Evolutionary conservation across 2,329 filamentous ascomycete genomes (phyloP), one percentile per base, ranked within the genome.

Genomic region (Rhinocladiella mackenziei): DNA sequence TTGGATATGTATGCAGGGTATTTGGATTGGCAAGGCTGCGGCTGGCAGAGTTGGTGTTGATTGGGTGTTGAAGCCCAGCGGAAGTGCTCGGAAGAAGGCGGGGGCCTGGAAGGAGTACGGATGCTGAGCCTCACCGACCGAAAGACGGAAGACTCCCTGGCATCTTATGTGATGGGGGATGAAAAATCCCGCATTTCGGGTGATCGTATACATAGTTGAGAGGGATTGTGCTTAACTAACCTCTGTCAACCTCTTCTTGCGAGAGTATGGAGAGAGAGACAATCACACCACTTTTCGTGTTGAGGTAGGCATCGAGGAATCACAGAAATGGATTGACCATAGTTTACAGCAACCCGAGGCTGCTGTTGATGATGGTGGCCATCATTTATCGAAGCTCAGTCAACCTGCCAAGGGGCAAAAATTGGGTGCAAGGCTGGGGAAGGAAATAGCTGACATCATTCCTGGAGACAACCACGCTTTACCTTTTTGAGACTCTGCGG

Each of bases 61-160:
- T 17, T 13, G 15, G 5, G 4, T 35, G 17, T 10, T 23, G 29
- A 18, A 34, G 15, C 17, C 28, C 23, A 38, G 22, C 48, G 48
- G 48, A 51, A 37, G 40, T 36, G 38, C 26, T 39, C 47, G 47
- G 47, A 50, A 39, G 17, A 25, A 13, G 13, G 13, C 23, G 20
- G 6, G 8, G 22, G 8, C 22, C 32, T 20, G 13, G 5, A n/a
- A 20, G 18, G 8, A 17, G 7, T 28, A 15, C 14, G 14, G 9
- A 15, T 32, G 34, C 32, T 22, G 17, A 35, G 32, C 32, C 32
- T 22, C 32, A n/a, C 13, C 32, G 18, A n/a, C n/a, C n/a, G n/a
- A n/a, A n/a, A n/a, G n/a, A n/a, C n/a, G n/a, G n/a, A n/a, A n/a
- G n/a, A 26, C n/a, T 26, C 7, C n/a, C n/a, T 26, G 23, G n/a